Evolutionary conservation across 192 early-diverging fungal genomes (phyloP).

Genomic region (Backusella australiensis): DNA sequence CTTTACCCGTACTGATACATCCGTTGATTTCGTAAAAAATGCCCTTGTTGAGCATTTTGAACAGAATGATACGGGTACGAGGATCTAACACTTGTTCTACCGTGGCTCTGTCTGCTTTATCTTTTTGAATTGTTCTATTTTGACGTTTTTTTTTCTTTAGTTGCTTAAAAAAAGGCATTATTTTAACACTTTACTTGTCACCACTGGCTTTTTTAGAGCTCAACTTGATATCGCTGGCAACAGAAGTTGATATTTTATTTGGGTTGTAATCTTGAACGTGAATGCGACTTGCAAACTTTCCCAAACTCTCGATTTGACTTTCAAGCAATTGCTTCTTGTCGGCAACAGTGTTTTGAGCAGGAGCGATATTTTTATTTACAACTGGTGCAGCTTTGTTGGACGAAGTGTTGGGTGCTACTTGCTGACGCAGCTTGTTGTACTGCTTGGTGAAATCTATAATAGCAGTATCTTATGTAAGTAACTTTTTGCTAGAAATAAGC

Average conservation of each 20-base stretch:
- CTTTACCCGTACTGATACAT: conserved; percentile 97
- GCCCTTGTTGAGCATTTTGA: conserved; percentile 91
- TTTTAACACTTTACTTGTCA: conserved; percentile 42
- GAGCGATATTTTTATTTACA: conserved; percentile 1
- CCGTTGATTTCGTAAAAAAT: conserved; percentile 94
- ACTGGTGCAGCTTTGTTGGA: conserved; percentile 19
- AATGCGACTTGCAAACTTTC: conserved; percentile 70
- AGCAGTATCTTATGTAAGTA: conserved; percentile 7
- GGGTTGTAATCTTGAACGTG: conserved; percentile 55
- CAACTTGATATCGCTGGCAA: conserved; percentile 52
- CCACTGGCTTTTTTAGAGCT: conserved; percentile 62
- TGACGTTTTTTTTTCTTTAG: not conserved
- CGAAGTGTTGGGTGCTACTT: conserved; percentile 41
- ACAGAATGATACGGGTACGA: conserved; percentile 95
- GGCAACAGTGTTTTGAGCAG: conserved; percentile 21
- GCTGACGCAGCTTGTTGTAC: conserved; percentile 80
- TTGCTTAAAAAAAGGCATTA: not conserved
- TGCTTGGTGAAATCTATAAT: conserved; percentile 88
- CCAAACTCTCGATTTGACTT: conserved; percentile 55
- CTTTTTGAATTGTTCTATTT: conserved; percentile 51
- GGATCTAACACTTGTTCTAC: conserved; percentile 97
- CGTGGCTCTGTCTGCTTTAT: conserved; percentile 95
- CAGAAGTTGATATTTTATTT: conserved; percentile 39
- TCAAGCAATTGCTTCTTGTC: conserved; percentile 45
- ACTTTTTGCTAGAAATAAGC: not conserved